These are phyloP conservation scores for Aspergillus tamarii DNA, from an alignment of 2,329 filamentous ascomycete genomes.

Conservation along the genomic window DNA sequence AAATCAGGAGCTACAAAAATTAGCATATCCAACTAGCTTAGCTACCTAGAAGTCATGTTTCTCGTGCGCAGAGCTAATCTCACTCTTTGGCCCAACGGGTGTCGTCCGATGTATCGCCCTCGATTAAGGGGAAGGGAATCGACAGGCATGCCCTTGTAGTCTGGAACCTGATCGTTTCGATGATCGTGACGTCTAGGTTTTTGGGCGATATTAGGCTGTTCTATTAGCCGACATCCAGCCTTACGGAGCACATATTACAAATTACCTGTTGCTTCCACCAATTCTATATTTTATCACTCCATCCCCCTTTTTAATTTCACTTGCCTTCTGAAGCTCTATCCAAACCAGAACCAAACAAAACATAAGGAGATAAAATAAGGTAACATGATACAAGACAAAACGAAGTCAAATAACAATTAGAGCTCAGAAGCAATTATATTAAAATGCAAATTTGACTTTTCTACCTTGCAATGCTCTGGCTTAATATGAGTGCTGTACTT, in stretches of 20 bases:
- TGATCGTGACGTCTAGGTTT: no score
- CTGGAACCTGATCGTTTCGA: background rate
- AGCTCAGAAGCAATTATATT: background rate
- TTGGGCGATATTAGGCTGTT: no score
- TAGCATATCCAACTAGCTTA: background rate
- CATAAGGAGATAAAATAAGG: background rate
- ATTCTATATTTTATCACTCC: no score
- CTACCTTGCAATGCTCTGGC: background rate
- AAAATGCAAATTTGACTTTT: background rate
- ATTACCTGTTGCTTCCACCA: no score
- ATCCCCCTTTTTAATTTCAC: no score
- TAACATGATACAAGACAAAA: background rate
- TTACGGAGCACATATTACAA: no score
- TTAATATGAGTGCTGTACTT: background rate
- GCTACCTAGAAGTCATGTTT: background rate
- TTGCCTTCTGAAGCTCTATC: no score
- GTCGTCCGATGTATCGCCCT: background rate
- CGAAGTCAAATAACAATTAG: background rate
- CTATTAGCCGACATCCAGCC: no score
- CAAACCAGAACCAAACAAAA: no score
- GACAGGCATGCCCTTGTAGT: background rate
- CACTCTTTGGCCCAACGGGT: no score
- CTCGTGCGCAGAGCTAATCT: background rate
- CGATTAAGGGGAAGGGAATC: background rate
- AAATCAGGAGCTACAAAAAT: background rate